Percentiles rank a stretch among this genome's conserved stretches.
Conservation (phyloP, 306 rosid species). For the Vachellia collinsii region DNA sequence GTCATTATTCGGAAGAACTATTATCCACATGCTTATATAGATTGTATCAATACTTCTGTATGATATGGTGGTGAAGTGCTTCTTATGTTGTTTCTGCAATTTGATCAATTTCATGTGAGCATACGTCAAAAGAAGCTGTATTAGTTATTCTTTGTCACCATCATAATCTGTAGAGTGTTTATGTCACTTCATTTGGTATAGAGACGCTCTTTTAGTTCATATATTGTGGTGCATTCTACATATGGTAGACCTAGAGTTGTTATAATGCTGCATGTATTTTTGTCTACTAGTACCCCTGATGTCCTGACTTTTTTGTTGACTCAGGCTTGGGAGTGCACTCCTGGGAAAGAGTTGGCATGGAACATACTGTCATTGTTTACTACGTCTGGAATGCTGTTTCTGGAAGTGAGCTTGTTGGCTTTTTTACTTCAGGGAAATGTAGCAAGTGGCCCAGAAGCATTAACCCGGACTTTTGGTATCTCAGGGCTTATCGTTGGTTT, state of each 20-base stretch:
- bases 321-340: conserved; percentile 84
- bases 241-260: background rate
- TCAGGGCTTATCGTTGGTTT: conserved; percentile 84
- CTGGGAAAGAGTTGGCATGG: conserved; percentile 78
- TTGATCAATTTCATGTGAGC: background rate
- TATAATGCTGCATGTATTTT: background rate
- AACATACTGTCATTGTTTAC: conserved; percentile 81
- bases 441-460: conserved; percentile 71
- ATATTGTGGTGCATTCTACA: background rate
- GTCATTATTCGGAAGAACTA: background rate
- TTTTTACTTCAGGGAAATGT: conserved; percentile 88
- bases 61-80: background rate
- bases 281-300: background rate
- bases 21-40: background rate
- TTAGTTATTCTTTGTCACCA: background rate
- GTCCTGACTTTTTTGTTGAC: conserved; percentile 27
- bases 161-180: background rate
- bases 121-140: background rate
- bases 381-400: conserved; percentile 89
- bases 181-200: background rate
- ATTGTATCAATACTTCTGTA: background rate
- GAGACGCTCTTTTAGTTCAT: background rate
- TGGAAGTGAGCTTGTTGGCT: conserved; percentile 96
- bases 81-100: background rate
- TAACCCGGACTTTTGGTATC: conserved; percentile 77